phyloP scores from a whole-genome alignment of 768 basidiomycete species.

The Amanita pallidorosea region DNA sequence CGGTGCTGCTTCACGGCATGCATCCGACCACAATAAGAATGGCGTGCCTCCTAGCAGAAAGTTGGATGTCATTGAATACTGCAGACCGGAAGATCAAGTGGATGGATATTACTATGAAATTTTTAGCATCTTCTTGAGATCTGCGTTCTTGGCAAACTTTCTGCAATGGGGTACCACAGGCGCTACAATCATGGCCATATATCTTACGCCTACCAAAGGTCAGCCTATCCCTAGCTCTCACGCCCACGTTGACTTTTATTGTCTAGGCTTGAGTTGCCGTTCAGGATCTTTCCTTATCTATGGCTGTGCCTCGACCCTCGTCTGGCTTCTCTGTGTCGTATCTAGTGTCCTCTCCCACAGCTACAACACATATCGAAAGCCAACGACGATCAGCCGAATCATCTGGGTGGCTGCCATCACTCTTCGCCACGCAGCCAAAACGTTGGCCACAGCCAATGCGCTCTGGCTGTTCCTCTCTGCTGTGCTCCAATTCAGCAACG shows the following conservation, averaged over 20 bases:
- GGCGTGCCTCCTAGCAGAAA: background rate
- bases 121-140: conserved; percentile 10
- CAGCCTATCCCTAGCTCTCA: background rate
- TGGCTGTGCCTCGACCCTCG: conserved; percentile 12
- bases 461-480: conserved; percentile 19
- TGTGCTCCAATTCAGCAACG: conserved; percentile 21
- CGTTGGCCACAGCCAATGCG: conserved; percentile 19
- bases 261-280: background rate
- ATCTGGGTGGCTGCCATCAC: conserved; percentile 13
- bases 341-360: conserved; percentile 19
- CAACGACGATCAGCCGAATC: background rate
- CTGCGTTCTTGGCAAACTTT: conserved; percentile 9
- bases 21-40: background rate
- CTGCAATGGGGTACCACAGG: conserved; percentile 14
- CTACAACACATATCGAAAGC: background rate
- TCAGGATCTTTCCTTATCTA: conserved; percentile 10
- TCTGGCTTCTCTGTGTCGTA: conserved; percentile 14
- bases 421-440: conserved; percentile 19
- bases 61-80: background rate
- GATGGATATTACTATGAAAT: conserved; percentile 9
- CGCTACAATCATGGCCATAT: conserved; percentile 13
- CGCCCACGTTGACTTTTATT: background rate
- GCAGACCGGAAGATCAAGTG: conserved; percentile 8
- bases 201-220: conserved; percentile 13
- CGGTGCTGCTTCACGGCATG: background rate